Percentiles rank a stretch among this genome's conserved stretches.
These are phyloP conservation scores for Tricholoma matsutake DNA, from an alignment of 768 basidiomycete genomes.

Conservation along the genomic window DNA sequence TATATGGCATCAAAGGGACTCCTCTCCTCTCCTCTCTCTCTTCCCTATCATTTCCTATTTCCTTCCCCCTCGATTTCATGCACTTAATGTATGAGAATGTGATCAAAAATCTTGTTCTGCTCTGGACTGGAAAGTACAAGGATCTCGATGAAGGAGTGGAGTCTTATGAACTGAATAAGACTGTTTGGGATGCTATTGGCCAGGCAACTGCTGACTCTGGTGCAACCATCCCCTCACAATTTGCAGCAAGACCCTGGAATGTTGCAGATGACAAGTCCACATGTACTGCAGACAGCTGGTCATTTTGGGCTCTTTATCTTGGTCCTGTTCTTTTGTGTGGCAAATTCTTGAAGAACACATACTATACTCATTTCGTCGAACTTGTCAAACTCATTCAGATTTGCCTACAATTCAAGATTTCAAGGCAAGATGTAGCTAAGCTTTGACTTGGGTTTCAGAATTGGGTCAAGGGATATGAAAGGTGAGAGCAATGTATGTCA, in stretches of 20 bases:
- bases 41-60: slow-evolving; percentile 33
- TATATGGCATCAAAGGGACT: neutral
- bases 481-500: neutral
- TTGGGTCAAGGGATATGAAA: slow-evolving; percentile 30
- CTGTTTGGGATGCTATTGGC: slow-evolving; percentile 37
- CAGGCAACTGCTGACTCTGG: slow-evolving; percentile 25
- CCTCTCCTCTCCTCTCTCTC: slow-evolving; percentile 28
- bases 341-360: slow-evolving; percentile 24
- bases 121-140: slow-evolving; percentile 41
- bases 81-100: slow-evolving; percentile 41
- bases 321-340: slow-evolving; percentile 3
- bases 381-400: slow-evolving; percentile 7
- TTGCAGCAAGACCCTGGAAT: slow-evolving; percentile 16
- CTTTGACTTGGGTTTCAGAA: slow-evolving; percentile 20
- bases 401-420: slow-evolving; percentile 32
- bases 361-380: slow-evolving; percentile 36
- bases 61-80: slow-evolving; percentile 47
- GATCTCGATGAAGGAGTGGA: slow-evolving; percentile 23
- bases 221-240: slow-evolving; percentile 23
- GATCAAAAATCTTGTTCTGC: slow-evolving; percentile 31
- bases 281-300: neutral
- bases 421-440: slow-evolving; percentile 14
- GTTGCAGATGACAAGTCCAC: neutral
- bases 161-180: slow-evolving; percentile 16
- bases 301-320: neutral